Conservation (phyloP, 202 grass and related monocot genomes). For the Setaria italica region DNA sequence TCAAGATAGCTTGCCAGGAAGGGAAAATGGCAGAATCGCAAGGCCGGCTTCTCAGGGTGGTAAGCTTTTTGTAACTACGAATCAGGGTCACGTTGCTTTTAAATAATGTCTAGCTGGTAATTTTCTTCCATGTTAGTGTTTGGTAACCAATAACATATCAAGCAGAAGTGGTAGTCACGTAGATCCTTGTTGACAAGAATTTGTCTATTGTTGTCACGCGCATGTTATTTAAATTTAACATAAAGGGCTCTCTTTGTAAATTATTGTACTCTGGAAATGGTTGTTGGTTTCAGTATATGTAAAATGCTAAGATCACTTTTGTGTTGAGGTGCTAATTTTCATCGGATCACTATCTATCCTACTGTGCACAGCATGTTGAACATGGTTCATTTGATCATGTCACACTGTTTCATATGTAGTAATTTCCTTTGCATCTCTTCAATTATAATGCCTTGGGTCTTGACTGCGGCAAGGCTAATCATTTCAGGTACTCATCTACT, state of each 20-base stretch:
- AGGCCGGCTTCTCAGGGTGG: conserved; percentile 81
- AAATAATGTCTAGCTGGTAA: neutral
- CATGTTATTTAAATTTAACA: neutral
- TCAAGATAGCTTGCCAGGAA: conserved; percentile 79
- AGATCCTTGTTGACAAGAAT: neutral
- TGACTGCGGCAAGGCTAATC: conserved; percentile 29
- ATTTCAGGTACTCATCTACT: conserved; percentile 91
- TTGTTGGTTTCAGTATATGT: neutral
- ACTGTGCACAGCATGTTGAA: neutral
- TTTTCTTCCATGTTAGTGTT: neutral
- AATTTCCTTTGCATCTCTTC: conserved; percentile 6
- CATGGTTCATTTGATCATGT: neutral
- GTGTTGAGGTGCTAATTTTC: neutral
- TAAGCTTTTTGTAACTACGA: conserved; percentile 41
- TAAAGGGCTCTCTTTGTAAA: neutral
- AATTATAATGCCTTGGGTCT: neutral
- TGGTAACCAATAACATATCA: neutral
- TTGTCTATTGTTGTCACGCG: neutral
- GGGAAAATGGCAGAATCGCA: conserved; percentile 71
- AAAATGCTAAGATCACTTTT: conserved; percentile 5
- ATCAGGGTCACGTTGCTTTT: neutral
- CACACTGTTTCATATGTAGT: neutral
- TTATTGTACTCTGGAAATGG: conserved; percentile 3
- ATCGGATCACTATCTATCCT: neutral
- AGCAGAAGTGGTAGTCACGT: neutral